phyloP scores from a whole-genome alignment of 129 eudicot species.

The Tagetes erecta region DNA sequence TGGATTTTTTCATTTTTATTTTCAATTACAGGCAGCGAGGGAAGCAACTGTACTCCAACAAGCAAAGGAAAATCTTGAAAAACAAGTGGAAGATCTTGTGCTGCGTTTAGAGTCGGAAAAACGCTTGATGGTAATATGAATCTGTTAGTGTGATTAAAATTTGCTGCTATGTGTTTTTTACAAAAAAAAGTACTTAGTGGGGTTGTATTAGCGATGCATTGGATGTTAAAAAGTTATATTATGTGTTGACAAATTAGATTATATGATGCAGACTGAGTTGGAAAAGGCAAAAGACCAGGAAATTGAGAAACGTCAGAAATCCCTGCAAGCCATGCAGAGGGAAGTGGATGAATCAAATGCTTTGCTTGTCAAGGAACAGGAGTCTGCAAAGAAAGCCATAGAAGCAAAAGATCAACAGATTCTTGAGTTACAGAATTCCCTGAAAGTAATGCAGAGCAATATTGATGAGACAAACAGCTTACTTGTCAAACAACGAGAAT shows the following conservation, averaged over 20 bases:
- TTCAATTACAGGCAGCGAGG: conserved; percentile 62
- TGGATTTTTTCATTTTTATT: neutral
- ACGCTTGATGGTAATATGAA: conserved; percentile 67
- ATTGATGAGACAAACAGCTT: conserved; percentile 55
- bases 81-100: conserved; percentile 86
- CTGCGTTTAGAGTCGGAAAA: conserved; percentile 78
- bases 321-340: conserved; percentile 62
- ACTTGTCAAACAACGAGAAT: conserved; percentile 61
- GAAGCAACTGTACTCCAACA: conserved; percentile 91
- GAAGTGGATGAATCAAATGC: conserved; percentile 65
- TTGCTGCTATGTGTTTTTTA: neutral
- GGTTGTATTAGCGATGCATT: neutral
- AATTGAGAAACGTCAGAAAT: conserved; percentile 58
- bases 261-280: conserved; percentile 61
- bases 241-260: conserved; percentile 20
- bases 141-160: neutral
- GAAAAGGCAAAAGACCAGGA: conserved; percentile 80
- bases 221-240: neutral
- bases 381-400: conserved; percentile 65
- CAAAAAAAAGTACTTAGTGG: neutral
- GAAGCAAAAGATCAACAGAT: conserved; percentile 77
- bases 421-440: conserved; percentile 51
- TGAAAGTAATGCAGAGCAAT: conserved; percentile 62
- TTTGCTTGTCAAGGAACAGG: conserved; percentile 67
- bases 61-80: conserved; percentile 92